Evolutionary conservation across 306 rosid genomes (phyloP).

Genomic region (Fragaria vesca): DNA sequence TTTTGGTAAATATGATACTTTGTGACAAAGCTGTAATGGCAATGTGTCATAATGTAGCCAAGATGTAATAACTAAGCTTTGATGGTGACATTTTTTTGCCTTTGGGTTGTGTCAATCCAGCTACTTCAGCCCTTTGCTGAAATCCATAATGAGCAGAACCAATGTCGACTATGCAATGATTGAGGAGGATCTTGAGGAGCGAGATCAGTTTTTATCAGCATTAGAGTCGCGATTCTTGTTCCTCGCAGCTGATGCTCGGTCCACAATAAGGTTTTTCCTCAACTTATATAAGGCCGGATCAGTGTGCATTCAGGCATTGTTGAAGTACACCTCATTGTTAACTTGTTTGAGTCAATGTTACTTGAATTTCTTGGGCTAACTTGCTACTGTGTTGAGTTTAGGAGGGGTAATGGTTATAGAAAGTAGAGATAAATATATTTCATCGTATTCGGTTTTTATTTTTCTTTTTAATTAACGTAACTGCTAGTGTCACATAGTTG

Average conservation of each 20-base stretch:
- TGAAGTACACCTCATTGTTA: not conserved
- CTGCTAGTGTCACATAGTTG: not conserved
- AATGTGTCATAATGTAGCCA: not conserved
- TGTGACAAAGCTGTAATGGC: not conserved
- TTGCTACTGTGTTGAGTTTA: not conserved
- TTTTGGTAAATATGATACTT: not conserved
- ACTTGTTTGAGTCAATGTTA: slow-evolving; percentile 6
- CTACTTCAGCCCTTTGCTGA: slow-evolving; percentile 89
- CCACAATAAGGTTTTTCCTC: slow-evolving; percentile 63
- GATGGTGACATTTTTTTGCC: not conserved
- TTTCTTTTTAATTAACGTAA: not conserved
- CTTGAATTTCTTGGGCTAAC: slow-evolving; percentile 1
- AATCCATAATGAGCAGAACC: slow-evolving; percentile 51
- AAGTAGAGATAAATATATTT: not conserved
- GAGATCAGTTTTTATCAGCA: slow-evolving; percentile 60
- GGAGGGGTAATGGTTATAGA: not conserved
- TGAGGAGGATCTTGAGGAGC: slow-evolving; percentile 67
- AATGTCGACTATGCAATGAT: slow-evolving; percentile 65
- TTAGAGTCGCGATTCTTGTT: slow-evolving; percentile 85
- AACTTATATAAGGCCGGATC: not conserved
- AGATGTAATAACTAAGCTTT: not conserved
- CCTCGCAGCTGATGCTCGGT: slow-evolving; percentile 91
- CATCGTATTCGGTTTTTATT: not conserved
- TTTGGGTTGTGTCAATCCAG: slow-evolving; percentile 48
- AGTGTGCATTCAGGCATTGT: not conserved